A percentile compares a stretch with the other conserved stretches of the same genome.
These are phyloP conservation scores for Inga leiocalycina DNA, from an alignment of 306 rosid species.

Conservation along the genomic window DNA sequence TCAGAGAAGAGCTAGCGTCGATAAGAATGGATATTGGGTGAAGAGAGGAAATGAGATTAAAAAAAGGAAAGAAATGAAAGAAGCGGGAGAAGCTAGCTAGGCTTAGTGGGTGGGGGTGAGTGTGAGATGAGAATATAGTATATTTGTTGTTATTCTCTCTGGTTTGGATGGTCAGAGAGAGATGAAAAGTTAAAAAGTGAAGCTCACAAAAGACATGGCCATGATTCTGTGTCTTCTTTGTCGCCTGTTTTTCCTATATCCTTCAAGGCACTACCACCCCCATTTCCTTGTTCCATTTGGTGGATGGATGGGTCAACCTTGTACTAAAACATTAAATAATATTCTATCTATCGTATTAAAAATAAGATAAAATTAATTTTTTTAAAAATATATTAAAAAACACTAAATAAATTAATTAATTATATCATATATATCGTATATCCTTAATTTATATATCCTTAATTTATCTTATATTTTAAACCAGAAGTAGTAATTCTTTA, in stretches of 20 bases:
- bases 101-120: neutral
- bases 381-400: too few relatives aligned
- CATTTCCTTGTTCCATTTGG: neutral
- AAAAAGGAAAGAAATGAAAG: neutral
- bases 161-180: neutral
- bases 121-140: neutral
- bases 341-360: too few relatives aligned
- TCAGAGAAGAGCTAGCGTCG: conserved; percentile 2
- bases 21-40: conserved; percentile 1
- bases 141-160: neutral
- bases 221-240: conserved; percentile 36
- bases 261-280: neutral
- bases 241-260: neutral
- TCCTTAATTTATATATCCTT: too few relatives aligned
- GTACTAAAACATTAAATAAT: neutral
- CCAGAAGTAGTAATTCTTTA: neutral
- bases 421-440: too few relatives aligned
- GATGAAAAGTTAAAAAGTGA: conserved; percentile 18
- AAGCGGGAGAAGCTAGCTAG: neutral
- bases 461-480: too few relatives aligned
- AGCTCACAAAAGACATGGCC: conserved; percentile 38
- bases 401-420: too few relatives aligned
- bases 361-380: too few relatives aligned
- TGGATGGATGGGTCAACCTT: neutral
- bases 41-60: neutral